Percentiles rank a stretch among this genome's conserved stretches.
phyloP scores from a whole-genome alignment of 768 basidiomycete genomes.

The Termitomyces sp. region DNA sequence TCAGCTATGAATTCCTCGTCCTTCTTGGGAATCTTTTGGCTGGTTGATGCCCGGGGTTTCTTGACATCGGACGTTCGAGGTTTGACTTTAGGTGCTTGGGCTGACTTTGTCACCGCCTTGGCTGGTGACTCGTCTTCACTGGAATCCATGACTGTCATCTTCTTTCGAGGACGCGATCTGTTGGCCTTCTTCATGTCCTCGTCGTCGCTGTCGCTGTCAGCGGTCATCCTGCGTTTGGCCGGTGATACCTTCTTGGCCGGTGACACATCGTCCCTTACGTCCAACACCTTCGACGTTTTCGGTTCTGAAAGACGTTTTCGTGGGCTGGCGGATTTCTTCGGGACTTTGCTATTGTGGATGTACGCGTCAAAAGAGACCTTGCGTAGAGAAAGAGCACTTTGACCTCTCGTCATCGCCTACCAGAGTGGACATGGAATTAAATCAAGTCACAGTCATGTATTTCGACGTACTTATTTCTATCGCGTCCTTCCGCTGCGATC shows the following conservation, averaged over 20 bases:
- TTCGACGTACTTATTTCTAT: constrained; percentile 28
- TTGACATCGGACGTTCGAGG: constrained; percentile 17
- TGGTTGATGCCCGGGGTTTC: constrained; percentile 20
- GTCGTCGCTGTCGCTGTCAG: constrained; percentile 35
- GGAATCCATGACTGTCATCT: constrained; percentile 11
- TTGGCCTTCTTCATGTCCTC: not conserved
- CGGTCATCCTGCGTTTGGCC: constrained; percentile 34
- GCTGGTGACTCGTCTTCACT: constrained; percentile 31
- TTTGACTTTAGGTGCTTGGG: constrained; percentile 17
- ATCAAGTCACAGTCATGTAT: not conserved
- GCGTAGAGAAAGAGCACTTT: not conserved
- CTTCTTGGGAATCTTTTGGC: constrained; percentile 22
- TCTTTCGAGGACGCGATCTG: constrained; percentile 13
- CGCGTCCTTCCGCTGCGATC: constrained; percentile 19
- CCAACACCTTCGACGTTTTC: not conserved
- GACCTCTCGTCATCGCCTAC: constrained; percentile 3
- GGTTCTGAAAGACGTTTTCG: not conserved
- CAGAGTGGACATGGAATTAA: not conserved
- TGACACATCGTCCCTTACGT: constrained; percentile 23
- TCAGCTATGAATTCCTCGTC: constrained; percentile 29
- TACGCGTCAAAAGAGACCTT: not conserved
- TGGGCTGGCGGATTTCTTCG: not conserved
- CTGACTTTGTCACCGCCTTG: constrained; percentile 36
- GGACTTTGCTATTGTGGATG: constrained; percentile 4
- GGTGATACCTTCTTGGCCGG: constrained; percentile 12